phyloP scores from a whole-genome alignment of 225 moss, liverwort and hornwort species.

The Rhytidiadelphus loreus region DNA sequence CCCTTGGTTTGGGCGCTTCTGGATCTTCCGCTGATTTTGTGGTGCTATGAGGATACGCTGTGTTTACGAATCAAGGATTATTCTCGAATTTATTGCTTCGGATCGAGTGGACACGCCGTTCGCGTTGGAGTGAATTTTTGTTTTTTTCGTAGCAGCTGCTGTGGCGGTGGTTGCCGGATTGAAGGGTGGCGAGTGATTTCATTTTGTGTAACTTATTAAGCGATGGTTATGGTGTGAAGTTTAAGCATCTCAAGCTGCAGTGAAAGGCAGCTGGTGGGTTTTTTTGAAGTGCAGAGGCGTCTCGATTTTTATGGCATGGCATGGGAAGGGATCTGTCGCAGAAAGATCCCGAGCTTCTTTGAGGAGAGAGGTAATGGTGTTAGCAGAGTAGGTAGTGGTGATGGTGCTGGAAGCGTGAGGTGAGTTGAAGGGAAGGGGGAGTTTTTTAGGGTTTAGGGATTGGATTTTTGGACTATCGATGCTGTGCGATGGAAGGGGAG shows the following conservation, averaged over 20 bases:
- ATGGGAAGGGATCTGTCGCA: not conserved
- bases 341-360: not conserved
- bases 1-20: not conserved
- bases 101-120: not conserved
- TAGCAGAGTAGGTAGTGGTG: not conserved
- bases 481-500: slow-evolving; percentile 45
- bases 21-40: slow-evolving; percentile 8
- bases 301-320: not conserved
- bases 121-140: not conserved
- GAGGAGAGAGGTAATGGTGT: not conserved
- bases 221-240: not conserved
- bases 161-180: not conserved
- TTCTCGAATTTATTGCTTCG: not conserved
- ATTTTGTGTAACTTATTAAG: not conserved
- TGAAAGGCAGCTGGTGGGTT: not conserved
- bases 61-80: not conserved
- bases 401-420: not conserved
- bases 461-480: slow-evolving; percentile 5
- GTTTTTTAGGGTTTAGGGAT: slow-evolving; percentile 13
- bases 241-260: not conserved
- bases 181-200: not conserved
- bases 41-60: not conserved
- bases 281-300: not conserved
- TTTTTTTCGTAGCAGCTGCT: not conserved
- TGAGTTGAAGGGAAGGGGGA: not conserved